phyloP scores from a whole-genome alignment of 345 rosid genomes.

The Theobroma cacao region DNA sequence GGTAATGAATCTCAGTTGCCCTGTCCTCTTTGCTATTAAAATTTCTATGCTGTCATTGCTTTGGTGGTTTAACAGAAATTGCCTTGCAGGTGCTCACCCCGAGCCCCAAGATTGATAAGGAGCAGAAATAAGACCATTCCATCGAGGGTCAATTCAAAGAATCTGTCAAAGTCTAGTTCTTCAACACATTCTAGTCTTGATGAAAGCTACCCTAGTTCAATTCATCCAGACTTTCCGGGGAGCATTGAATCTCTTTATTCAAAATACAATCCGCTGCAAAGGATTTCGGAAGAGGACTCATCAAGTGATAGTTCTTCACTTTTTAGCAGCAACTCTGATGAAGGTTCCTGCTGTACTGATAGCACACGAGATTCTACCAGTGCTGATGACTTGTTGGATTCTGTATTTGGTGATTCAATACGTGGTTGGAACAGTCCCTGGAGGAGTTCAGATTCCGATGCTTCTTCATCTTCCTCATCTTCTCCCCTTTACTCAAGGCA shows the following conservation, averaged over 20 bases:
- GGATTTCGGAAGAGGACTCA: slow-evolving; percentile 74
- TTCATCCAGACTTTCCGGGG: slow-evolving; percentile 31
- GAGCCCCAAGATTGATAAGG: slow-evolving; percentile 60
- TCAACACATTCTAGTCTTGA: slow-evolving; percentile 20
- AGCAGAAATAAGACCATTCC: slow-evolving; percentile 29
- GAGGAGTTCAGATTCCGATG: slow-evolving; percentile 58
- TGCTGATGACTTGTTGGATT: slow-evolving; percentile 75
- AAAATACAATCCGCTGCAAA: slow-evolving; percentile 57
- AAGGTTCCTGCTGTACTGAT: slow-evolving; percentile 86
- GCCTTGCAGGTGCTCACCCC: slow-evolving; percentile 63
- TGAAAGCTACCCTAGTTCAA: slow-evolving; percentile 29
- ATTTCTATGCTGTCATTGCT: background rate
- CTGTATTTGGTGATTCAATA: slow-evolving; percentile 52
- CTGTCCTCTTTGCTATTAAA: background rate
- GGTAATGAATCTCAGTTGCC: slow-evolving; percentile 41
- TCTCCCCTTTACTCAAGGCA: slow-evolving; percentile 50
- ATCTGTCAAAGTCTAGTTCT: slow-evolving; percentile 31
- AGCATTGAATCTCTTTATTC: slow-evolving; percentile 62
- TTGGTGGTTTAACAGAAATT: slow-evolving; percentile 16
- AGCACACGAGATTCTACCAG: slow-evolving; percentile 65
- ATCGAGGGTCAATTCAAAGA: slow-evolving; percentile 27
- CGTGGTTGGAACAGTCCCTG: slow-evolving; percentile 49
- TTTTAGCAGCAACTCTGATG: slow-evolving; percentile 80
- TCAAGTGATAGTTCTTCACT: slow-evolving; percentile 85
- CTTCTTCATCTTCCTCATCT: slow-evolving; percentile 54